phyloP scores from a whole-genome alignment of 768 basidiomycete genomes.

The Suillus subluteus region DNA sequence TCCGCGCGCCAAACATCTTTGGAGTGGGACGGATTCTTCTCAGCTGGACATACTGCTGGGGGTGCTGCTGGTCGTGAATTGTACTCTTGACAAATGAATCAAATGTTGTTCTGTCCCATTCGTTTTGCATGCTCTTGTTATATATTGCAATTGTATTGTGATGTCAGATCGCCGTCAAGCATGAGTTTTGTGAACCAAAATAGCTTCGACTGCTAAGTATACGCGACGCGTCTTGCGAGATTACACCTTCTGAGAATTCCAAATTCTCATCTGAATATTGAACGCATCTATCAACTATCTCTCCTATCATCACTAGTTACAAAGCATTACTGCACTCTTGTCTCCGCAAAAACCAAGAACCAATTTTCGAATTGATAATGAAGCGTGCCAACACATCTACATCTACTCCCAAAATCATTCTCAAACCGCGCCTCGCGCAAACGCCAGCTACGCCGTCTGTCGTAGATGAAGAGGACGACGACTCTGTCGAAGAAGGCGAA shows the following conservation, averaged over 20 bases:
- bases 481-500: constrained; percentile 24
- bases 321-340: not conserved
- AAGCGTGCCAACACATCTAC: constrained; percentile 27
- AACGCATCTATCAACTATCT: not conserved
- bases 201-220: not conserved
- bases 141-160: not conserved
- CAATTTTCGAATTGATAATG: constrained; percentile 16
- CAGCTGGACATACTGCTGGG: constrained; percentile 12
- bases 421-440: constrained; percentile 40
- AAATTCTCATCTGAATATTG: not conserved
- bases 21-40: constrained; percentile 10
- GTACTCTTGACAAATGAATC: constrained; percentile 16
- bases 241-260: too few relatives aligned
- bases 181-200: not conserved
- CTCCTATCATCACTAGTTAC: not conserved
- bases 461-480: constrained; percentile 26
- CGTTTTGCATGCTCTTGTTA: not conserved
- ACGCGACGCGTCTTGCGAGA: not conserved
- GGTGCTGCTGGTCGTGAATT: constrained; percentile 13
- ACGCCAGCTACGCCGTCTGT: constrained; percentile 17
- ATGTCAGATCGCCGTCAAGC: not conserved
- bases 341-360: not conserved
- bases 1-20: constrained; percentile 6
- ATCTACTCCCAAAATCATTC: constrained; percentile 41
- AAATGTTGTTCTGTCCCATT: constrained; percentile 13